Conservation (phyloP, 306 rosid species). For the Citrullus colocynthis region DNA sequence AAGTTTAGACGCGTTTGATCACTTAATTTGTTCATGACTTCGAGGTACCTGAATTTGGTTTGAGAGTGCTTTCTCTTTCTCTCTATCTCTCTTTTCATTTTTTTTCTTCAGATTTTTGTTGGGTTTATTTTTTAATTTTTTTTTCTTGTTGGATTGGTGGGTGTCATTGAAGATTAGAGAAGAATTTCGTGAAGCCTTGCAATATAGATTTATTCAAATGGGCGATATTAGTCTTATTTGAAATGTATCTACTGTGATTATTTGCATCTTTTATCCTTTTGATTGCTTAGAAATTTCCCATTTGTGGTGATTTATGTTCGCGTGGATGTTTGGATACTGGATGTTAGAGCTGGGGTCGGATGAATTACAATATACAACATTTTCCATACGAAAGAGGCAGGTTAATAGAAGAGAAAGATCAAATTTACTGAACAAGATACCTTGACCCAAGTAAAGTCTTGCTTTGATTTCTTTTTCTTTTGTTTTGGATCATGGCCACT, state of each 20-base stretch:
- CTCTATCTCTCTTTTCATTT: no score
- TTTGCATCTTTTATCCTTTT: neutral
- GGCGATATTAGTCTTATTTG: neutral
- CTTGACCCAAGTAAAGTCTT: neutral
- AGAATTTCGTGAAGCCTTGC: neutral
- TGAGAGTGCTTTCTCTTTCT: neutral
- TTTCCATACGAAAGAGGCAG: neutral
- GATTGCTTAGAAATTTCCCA: neutral
- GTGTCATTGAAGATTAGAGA: neutral
- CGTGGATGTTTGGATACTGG: neutral
- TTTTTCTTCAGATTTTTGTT: neutral
- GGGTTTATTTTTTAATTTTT: neutral
- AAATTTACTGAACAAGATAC: neutral
- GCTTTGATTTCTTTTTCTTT: neutral
- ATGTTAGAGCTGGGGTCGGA: neutral
- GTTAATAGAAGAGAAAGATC: neutral
- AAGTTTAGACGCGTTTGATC: conserved; percentile 1
- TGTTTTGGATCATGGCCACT: neutral
- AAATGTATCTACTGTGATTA: neutral
- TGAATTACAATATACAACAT: neutral
- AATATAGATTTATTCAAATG: neutral
- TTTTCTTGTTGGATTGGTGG: neutral
- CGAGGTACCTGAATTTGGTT: conserved; percentile 19
- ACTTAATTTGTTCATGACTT: conserved; percentile 17
- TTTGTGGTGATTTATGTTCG: neutral